Percentiles rank a stretch among this genome's conserved stretches.
Evolutionary conservation across 805 yeast species (phyloP).

Genomic region (Sugiyamaella marilandica): DNA sequence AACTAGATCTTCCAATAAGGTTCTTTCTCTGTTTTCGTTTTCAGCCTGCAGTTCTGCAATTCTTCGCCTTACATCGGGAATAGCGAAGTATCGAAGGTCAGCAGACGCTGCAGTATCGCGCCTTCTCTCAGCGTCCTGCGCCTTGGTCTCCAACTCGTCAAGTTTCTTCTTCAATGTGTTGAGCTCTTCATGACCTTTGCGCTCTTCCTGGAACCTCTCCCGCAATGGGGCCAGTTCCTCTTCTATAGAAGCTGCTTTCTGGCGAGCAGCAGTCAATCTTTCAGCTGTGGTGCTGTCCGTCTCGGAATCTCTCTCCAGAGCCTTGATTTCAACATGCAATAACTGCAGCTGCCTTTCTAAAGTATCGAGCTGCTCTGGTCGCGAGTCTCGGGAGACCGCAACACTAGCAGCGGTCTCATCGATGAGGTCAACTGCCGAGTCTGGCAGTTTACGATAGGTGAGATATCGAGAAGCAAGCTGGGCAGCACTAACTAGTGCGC

Average conservation of each 20-base stretch:
- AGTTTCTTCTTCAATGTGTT: conserved; percentile 84
- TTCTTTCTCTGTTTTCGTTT: conserved; percentile 59
- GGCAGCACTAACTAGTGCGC: conserved; percentile 91
- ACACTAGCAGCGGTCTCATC: conserved; percentile 97
- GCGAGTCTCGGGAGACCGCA: conserved; percentile 96
- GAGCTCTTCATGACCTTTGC: conserved; percentile 85
- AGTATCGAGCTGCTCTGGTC: conserved; percentile 93
- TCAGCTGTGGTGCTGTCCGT: conserved; percentile 80
- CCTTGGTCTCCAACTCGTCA: conserved; percentile 89
- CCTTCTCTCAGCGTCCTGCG: conserved; percentile 94
- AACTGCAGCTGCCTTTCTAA: conserved; percentile 89
- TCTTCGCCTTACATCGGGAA: conserved; percentile 80
- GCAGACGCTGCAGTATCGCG: conserved; percentile 93
- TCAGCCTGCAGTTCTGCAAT: conserved; percentile 73
- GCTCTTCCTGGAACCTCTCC: conserved; percentile 80
- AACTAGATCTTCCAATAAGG: conserved; percentile 83
- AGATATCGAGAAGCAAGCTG: conserved; percentile 90
- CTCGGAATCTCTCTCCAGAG: conserved; percentile 91
- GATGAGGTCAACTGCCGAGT: conserved; percentile 91
- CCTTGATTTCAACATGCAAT: conserved; percentile 92
- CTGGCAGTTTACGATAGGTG: conserved; percentile 94
- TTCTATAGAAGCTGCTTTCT: conserved; percentile 74
- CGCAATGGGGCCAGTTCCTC: conserved; percentile 82
- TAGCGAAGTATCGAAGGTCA: conserved; percentile 93
- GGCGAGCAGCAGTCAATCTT: conserved; percentile 72